Percentiles rank a stretch among this genome's conserved stretches.
phyloP scores from a whole-genome alignment of 73 alveolate genomes.

The Breviolum minutum region DNA sequence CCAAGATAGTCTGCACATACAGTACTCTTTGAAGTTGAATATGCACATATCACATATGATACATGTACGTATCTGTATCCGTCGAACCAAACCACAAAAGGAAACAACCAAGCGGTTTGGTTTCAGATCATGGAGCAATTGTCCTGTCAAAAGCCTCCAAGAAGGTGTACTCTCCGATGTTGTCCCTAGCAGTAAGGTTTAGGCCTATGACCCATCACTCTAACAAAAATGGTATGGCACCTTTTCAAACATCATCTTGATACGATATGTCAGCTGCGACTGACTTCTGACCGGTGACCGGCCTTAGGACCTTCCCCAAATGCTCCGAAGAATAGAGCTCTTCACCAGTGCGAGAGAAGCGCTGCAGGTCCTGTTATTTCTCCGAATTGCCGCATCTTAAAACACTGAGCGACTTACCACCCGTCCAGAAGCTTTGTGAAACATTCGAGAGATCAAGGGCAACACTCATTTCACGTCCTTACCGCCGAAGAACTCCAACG shows the following conservation, averaged over 20 bases:
- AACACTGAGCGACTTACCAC: not conserved
- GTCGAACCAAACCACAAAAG: too few species aligned
- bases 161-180: constrained; percentile 72
- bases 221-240: too few species aligned
- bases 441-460: not conserved
- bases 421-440: not conserved
- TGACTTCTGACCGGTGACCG: not conserved
- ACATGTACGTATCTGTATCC: too few species aligned
- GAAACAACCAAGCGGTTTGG: too few species aligned
- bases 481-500: constrained; percentile 76
- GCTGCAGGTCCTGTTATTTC: constrained; percentile 25
- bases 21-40: too few species aligned
- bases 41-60: too few species aligned
- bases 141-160: constrained; percentile 94
- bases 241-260: too few species aligned
- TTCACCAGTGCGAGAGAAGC: constrained; percentile 58
- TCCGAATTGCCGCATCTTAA: not conserved
- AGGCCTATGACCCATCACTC: too few species aligned
- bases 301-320: constrained; percentile 79
- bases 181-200: constrained; percentile 36
- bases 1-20: too few species aligned
- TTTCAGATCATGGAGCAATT: not conserved
- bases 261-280: too few species aligned
- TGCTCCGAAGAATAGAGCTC: constrained; percentile 90
- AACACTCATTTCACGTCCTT: not conserved